phyloP scores from a whole-genome alignment of 78 protist species.

The Dictyostelium brefeldianum region DNA sequence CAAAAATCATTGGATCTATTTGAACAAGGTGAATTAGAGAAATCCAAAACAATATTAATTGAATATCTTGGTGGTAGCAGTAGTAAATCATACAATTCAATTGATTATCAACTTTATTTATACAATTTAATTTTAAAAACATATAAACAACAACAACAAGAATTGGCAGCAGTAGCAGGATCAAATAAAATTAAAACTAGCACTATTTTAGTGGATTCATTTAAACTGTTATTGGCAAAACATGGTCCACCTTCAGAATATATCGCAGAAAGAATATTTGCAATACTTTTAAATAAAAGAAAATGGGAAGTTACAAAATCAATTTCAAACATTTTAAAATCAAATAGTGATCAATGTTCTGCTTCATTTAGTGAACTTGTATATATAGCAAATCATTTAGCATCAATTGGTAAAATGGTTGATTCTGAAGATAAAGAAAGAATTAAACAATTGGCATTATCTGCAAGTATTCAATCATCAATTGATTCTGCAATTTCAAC shows the following conservation, averaged over 20 bases:
- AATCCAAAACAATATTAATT: background rate
- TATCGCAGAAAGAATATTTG: constrained; percentile 4
- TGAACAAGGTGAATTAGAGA: background rate
- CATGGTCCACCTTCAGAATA: constrained; percentile 19
- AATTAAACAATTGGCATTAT: background rate
- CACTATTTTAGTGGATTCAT: background rate
- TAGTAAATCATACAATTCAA: background rate
- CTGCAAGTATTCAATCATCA: background rate
- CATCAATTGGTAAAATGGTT: background rate
- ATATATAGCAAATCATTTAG: background rate
- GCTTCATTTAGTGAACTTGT: constrained; percentile 11
- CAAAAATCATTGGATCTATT: constrained; percentile 19
- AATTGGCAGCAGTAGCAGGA: background rate
- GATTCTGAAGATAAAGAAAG: constrained; percentile 14
- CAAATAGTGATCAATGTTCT: background rate
- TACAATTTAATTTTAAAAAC: background rate
- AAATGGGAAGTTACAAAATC: constrained; percentile 19
- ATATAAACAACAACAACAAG: constrained; percentile 6
- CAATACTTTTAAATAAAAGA: background rate
- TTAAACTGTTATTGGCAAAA: background rate
- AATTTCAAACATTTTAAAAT: background rate
- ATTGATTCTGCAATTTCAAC: background rate
- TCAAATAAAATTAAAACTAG: background rate
- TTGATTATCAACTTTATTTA: background rate
- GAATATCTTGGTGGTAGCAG: background rate